Evolutionary conservation across 2,329 filamentous ascomycete species (phyloP).

Genomic region (Orbilia quercus): DNA sequence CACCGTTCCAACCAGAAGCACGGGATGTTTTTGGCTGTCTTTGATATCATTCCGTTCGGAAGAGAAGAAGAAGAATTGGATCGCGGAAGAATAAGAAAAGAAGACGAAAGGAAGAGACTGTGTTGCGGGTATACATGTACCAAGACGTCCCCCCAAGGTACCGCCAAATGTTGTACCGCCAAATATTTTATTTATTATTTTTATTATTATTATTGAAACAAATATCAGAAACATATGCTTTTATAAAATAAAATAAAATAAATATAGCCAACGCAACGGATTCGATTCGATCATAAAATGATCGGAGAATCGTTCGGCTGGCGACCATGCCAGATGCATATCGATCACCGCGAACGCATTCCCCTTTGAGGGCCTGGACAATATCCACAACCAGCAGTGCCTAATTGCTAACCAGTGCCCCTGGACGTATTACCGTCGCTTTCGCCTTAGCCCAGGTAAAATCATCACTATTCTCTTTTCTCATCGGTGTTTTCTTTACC

Average conservation of each 20-base stretch:
- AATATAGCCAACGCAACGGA: slow-evolving; percentile 3
- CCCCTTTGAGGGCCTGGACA: slow-evolving; percentile 42
- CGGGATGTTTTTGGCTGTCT: slow-evolving; percentile 44
- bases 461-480: slow-evolving; percentile 22
- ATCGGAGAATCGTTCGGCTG: not conserved
- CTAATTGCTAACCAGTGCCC: slow-evolving; percentile 27
- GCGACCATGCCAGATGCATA: slow-evolving; percentile 52
- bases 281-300: not conserved
- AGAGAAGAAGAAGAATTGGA: not conserved
- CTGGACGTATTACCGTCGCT: slow-evolving; percentile 40
- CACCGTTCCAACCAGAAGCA: slow-evolving; percentile 38
- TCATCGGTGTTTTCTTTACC: not conserved
- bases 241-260: not conserved
- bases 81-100: not conserved
- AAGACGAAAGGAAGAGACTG: not conserved
- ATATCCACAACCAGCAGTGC: slow-evolving; percentile 32
- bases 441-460: slow-evolving; percentile 47
- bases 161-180: too few species aligned
- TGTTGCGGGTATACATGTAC: slow-evolving; percentile 6
- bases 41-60: slow-evolving; percentile 38
- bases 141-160: slow-evolving; percentile 22
- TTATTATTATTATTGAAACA: too few species aligned
- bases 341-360: slow-evolving; percentile 48
- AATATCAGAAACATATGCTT: slow-evolving; percentile 37
- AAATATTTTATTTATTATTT: too few species aligned